phyloP scores from a whole-genome alignment of 495 filamentous ascomycete species.

The Penicillium fimorum region DNA sequence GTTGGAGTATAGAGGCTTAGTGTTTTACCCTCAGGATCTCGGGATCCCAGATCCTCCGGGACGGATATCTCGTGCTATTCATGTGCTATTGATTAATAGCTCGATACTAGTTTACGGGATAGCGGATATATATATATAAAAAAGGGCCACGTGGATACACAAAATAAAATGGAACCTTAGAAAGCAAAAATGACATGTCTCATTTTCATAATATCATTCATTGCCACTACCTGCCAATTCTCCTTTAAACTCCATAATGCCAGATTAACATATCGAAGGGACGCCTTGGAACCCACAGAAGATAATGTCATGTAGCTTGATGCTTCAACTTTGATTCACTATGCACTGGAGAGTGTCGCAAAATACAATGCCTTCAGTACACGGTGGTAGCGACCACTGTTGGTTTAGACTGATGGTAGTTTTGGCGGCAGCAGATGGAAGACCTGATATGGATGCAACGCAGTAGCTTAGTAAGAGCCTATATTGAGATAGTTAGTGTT shows the following conservation, averaged over 20 bases:
- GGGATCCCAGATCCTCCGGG: not conserved
- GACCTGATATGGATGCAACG: not conserved
- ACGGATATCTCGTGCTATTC: not conserved
- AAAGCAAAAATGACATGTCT: slow-evolving; percentile 12
- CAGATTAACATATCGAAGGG: not conserved
- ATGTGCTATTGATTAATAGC: not conserved
- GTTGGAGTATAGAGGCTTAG: not conserved
- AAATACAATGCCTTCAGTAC: not conserved
- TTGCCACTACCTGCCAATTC: slow-evolving; percentile 12
- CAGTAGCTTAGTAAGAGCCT: slow-evolving; percentile 27
- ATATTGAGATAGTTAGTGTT: slow-evolving; percentile 7
- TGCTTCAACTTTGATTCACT: not conserved
- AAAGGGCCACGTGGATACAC: not conserved
- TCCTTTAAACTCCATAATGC: slow-evolving; percentile 8
- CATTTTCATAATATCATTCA: slow-evolving; percentile 13
- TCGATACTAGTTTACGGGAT: not conserved
- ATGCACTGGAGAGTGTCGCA: slow-evolving; percentile 3
- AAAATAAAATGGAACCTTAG: not conserved
- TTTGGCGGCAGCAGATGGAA: slow-evolving; percentile 1
- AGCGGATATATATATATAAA: not conserved
- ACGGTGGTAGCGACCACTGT: not conserved
- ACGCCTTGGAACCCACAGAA: slow-evolving; percentile 4
- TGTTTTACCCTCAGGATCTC: not conserved
- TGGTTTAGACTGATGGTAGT: not conserved
- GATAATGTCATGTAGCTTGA: slow-evolving; percentile 4